A percentile compares a stretch with the other conserved stretches of the same genome.
Evolutionary conservation across 75 land plant species (phyloP).

Genomic region (Picea sitchensis): DNA sequence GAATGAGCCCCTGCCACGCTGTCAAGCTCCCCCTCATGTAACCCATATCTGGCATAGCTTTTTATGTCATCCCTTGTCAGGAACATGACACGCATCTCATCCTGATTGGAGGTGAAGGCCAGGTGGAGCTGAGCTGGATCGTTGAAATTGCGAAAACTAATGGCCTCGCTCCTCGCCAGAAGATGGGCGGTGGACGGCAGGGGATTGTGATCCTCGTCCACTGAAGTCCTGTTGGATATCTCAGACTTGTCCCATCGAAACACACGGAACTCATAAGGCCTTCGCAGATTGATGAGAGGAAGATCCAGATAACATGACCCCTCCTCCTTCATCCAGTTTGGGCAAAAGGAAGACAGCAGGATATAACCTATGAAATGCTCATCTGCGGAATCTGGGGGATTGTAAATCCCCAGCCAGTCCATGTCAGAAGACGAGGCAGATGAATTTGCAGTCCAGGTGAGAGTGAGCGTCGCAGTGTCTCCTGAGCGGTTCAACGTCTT

Average conservation of each 20-base stretch:
- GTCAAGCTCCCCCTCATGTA: constrained; percentile 17
- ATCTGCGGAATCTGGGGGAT: constrained; percentile 58
- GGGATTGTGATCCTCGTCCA: constrained; percentile 74
- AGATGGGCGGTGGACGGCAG: constrained; percentile 56
- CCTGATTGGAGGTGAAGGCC: constrained; percentile 48
- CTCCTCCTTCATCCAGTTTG: constrained; percentile 23
- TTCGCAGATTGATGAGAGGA: constrained; percentile 70
- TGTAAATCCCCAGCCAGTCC: constrained; percentile 94
- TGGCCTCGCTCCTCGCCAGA: constrained; percentile 42
- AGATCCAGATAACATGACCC: constrained; percentile 51
- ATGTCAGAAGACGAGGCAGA: constrained; percentile 33
- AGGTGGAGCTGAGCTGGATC: constrained; percentile 85
- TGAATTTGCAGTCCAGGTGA: constrained; percentile 27
- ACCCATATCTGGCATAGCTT: constrained; percentile 53
- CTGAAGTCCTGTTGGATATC: constrained; percentile 19
- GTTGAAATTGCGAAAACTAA: constrained; percentile 36
- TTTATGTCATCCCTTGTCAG: constrained; percentile 45
- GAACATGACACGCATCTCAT: constrained; percentile 84
- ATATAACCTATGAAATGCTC: constrained; percentile 76
- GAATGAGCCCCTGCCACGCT: constrained; percentile 24
- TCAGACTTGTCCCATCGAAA: constrained; percentile 59
- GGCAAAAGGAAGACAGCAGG: constrained; percentile 42
- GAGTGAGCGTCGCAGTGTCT: constrained; percentile 34
- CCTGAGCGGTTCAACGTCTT: constrained; percentile 41
- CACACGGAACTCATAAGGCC: constrained; percentile 67